Conservation (phyloP, 768 basidiomycete genomes). For the Amanita brunnescens region DNA sequence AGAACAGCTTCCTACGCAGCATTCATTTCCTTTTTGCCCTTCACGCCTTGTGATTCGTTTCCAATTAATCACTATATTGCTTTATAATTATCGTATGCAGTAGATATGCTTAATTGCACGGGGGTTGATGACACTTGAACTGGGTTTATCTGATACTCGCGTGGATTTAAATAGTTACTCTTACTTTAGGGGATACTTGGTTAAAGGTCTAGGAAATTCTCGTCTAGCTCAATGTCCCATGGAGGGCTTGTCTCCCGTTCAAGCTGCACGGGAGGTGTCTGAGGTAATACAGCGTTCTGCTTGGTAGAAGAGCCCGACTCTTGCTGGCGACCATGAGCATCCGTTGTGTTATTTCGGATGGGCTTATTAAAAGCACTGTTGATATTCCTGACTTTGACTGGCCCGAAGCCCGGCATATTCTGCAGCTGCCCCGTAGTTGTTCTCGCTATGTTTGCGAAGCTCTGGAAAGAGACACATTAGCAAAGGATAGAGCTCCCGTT, state of each 20-base stretch:
- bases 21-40: conserved; percentile 1
- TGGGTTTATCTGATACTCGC: too few relatives aligned
- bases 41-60: conserved; percentile 8
- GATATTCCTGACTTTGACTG: conserved; percentile 86
- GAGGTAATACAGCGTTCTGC: not conserved
- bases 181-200: too few relatives aligned
- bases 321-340: conserved; percentile 26
- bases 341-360: conserved; percentile 63
- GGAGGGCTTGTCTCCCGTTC: conserved; percentile 44
- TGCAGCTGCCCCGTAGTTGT: conserved; percentile 69
- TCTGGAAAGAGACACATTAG: conserved; percentile 35
- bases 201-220: not conserved
- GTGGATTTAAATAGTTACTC: too few relatives aligned
- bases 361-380: conserved; percentile 89
- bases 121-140: too few relatives aligned
- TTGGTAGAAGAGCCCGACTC: conserved; percentile 9
- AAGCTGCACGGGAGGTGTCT: not conserved
- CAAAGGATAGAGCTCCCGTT: not conserved
- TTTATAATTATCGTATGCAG: not conserved
- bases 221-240: conserved; percentile 39
- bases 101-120: not conserved
- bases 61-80: not conserved
- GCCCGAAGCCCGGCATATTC: conserved; percentile 86
- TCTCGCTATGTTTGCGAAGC: conserved; percentile 73
- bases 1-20: not conserved